Percentiles rank a stretch among this genome's conserved stretches.
Evolutionary conservation across 2,329 filamentous ascomycete species (phyloP).

Genomic region (Ceratocystiopsis minuta): DNA sequence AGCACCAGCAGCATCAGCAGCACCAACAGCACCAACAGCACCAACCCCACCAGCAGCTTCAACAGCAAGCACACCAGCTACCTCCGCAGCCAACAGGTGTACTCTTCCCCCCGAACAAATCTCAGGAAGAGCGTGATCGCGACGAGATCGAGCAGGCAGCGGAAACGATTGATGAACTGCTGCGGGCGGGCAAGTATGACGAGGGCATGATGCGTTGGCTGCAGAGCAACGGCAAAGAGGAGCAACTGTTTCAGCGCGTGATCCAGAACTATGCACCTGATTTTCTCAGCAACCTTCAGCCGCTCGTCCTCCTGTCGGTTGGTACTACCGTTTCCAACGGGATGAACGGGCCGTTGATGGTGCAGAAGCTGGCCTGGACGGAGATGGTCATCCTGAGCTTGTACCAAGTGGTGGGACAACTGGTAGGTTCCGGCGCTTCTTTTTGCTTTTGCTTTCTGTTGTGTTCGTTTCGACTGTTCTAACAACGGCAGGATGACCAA

Average conservation of each 20-base stretch:
- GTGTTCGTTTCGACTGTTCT: not conserved
- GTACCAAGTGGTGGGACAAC: conserved; percentile 25
- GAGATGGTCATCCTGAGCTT: conserved; percentile 41
- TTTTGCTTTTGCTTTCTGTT: not conserved
- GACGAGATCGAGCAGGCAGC: conserved; percentile 37
- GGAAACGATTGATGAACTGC: conserved; percentile 40
- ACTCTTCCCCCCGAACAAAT: conserved; percentile 19
- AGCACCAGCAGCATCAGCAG: conserved; percentile 6
- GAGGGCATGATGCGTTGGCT: conserved; percentile 49
- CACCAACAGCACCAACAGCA: conserved; percentile 7
- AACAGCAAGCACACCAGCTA: conserved; percentile 7
- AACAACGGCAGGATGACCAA: conserved; percentile 27
- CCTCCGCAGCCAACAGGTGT: conserved; percentile 14
- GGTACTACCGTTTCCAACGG: conserved; percentile 45
- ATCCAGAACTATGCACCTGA: conserved; percentile 31
- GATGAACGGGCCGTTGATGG: conserved; percentile 32
- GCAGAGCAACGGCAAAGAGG: conserved; percentile 37
- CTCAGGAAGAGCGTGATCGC: conserved; percentile 27
- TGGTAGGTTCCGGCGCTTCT: conserved; percentile 24
- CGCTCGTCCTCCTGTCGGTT: conserved; percentile 44
- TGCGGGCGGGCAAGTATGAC: conserved; percentile 43
- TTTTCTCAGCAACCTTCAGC: conserved; percentile 37
- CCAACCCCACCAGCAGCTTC: conserved; percentile 5
- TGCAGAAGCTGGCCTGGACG: conserved; percentile 40
- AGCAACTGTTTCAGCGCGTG: conserved; percentile 42